Base-by-base conservation (phyloP, 208 protist species). In the Wallacemonas sp. region DNA sequence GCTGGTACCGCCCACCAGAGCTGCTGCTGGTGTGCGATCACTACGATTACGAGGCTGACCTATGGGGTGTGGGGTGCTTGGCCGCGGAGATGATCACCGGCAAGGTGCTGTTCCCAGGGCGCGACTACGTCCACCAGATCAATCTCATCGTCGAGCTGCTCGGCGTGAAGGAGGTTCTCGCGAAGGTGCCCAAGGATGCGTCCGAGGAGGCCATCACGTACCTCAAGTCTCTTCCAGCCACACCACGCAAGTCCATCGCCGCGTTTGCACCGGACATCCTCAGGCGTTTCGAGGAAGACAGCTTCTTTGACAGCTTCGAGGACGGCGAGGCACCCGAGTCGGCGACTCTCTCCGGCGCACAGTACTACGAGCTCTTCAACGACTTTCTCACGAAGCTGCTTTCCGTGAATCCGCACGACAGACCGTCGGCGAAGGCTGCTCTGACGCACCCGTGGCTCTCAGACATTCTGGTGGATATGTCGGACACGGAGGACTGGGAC, bases 1-100 rank as follows among this genome's bases (percentile, higher is more conserved):
- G 98, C 10, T 99, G 97, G 98, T 99, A 99, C 77, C 80, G 99
- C 13, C 91, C 98, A 4, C 99, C 99, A 6, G 98, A 99, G 83
- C 81, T 99, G 36, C 90, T 99, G 36, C 80, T 99, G 12, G 86
- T 89, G 42, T 91, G 83, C 52, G 78, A 78, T 26, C 52, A 84
- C 41, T 99, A 98, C 73, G 89, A 85, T 45, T 78, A 86, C 37
- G 80, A 79, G 22, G 91, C 98, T 22, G 98, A 99, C 57, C 92
- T 99, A 63, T 99, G 98, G 98, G 93, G 92, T 5, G 81, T 98
- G 1, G 98, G 97, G 9, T 99, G 97, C 74, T 93, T 99, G 17
- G 78, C 98, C 19, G 97, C 78, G 12, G 98, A 99, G 80, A 92
- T 92, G 73, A 62, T 99, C 41, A 91, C 79, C 17, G 71, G 83